Base-by-base conservation (phyloP, 2,329 filamentous ascomycete genomes). In the Verticillium longisporum region DNA sequence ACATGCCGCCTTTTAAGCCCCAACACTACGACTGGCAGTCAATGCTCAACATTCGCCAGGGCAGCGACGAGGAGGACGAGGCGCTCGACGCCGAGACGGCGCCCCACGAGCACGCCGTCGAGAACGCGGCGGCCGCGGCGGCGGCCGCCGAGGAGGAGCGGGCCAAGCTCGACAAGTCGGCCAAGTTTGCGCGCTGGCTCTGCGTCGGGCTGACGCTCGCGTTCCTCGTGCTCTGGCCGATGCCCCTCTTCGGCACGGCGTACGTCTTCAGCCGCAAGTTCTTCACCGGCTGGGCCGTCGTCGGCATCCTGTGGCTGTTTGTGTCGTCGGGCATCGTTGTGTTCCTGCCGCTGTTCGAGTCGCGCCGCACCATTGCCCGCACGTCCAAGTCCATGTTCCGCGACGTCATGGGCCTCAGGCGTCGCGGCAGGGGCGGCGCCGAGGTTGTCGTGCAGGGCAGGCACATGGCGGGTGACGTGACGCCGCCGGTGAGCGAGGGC, bases 11-110 rank as follows among this genome's bases (percentile, higher is more conserved):
- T 2, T 64, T 64, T 59, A 68, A 11, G 86, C 63, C 60, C 1
- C 64, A 91, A 62, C 84, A 89, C 65, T 94, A 94, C 75, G 88
- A 95, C 77, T 95, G 89, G 85, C 74, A 83, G 62, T 87, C 85
- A 34, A 95, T 94, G 91, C 82, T 83, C 66, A 78, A 77, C 1
- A 94, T 94, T 70, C 84, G 88, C 66, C 83, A 82, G 65, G 88
- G 84, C 57, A 89, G 93, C 69, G 90, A 94, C 73, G 81, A 84
- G 58, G 89, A 92, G 58, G 76, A 91, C 33, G 84, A 86, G 0
- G 79, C 79, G 0, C 68, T 90, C 13, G 88, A 92, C 61, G 75
- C 88, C 1, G 89, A 92, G 67, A 77, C 83, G 1, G 75, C 87
- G 1, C 83, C 83, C 1, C 31, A 10, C 60, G 67, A 66, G 33